Conservation (phyloP, 2,329 filamentous ascomycete genomes). For the Ramichloridium luteum region DNA sequence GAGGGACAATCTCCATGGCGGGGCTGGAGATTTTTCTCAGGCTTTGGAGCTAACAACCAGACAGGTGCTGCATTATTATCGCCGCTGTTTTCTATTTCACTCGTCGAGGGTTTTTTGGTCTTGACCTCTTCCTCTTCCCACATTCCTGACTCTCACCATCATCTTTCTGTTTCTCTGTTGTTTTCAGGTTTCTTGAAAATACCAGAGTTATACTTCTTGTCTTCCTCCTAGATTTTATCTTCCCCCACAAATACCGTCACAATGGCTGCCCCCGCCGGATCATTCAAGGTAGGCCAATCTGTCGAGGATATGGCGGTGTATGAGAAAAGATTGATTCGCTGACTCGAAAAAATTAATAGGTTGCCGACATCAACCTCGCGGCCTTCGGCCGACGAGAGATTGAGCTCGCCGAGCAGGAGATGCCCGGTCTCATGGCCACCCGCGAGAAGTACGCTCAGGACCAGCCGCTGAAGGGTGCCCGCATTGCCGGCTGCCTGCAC, state of each 20-base stretch:
- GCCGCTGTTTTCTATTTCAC: too few relatives aligned
- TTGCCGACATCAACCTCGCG: constrained; percentile 91
- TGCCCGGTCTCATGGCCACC: constrained; percentile 96
- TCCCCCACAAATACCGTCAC: constrained; percentile 23
- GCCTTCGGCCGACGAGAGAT: constrained; percentile 99
- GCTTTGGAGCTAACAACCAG: too few relatives aligned
- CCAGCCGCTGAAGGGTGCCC: constrained; percentile 87
- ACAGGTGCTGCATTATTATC: too few relatives aligned
- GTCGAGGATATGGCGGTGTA: constrained; percentile 2
- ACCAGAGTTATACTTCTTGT: too few relatives aligned
- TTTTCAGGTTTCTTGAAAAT: too few relatives aligned
- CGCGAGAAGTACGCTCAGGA: constrained; percentile 80
- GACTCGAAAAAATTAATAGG: constrained; percentile 27
- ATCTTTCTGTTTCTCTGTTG: constrained; percentile 9
- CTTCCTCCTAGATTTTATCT: constrained; percentile 4
- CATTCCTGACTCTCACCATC: constrained; percentile 9
- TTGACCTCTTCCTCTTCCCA: constrained; percentile 10
- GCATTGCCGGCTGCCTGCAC: constrained; percentile 96
- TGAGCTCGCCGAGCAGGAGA: constrained; percentile 81
- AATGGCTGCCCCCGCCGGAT: constrained; percentile 69
- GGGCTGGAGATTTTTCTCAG: too few relatives aligned
- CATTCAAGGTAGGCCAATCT: constrained; percentile 56
- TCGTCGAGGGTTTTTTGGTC: too few relatives aligned
- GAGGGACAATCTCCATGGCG: too few relatives aligned
- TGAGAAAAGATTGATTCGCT: too few relatives aligned